Conservation (phyloP, 495 filamentous ascomycete species). For the Tuber magnatum region DNA sequence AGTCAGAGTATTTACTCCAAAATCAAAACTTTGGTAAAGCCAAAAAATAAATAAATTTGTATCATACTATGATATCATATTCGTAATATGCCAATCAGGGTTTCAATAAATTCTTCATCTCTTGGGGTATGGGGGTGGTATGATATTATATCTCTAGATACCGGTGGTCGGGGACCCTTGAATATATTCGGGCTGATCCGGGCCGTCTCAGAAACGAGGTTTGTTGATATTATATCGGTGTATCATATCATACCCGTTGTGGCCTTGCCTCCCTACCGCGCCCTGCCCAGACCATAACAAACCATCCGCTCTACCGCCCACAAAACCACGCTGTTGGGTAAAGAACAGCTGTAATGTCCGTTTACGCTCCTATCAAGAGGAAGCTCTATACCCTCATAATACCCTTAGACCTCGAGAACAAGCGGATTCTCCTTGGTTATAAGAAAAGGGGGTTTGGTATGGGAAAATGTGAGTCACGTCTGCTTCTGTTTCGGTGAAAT, state of each 20-base stretch:
- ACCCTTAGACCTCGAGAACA: slow-evolving; percentile 18
- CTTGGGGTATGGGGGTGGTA: not conserved
- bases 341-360: slow-evolving; percentile 10
- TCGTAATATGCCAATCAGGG: not conserved
- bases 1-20: not conserved
- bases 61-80: too few relatives aligned
- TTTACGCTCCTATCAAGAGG: slow-evolving; percentile 20
- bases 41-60: too few relatives aligned
- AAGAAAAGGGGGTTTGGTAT: slow-evolving; percentile 38
- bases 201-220: not conserved
- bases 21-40: not conserved
- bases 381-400: slow-evolving; percentile 40
- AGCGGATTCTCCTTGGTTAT: slow-evolving; percentile 32
- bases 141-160: not conserved
- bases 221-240: too few relatives aligned
- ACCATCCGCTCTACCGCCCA: not conserved
- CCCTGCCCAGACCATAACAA: not conserved
- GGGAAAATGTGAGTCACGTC: slow-evolving; percentile 34
- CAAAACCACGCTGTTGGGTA: not conserved
- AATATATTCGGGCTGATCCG: not conserved
- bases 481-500: slow-evolving; percentile 12
- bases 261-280: not conserved
- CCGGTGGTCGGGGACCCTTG: too few relatives aligned
- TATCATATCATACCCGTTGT: not conserved
- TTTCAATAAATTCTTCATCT: too few relatives aligned